Evolutionary conservation across 176 grass and related monocot species (phyloP).

Genomic region (Carex cristatella): DNA sequence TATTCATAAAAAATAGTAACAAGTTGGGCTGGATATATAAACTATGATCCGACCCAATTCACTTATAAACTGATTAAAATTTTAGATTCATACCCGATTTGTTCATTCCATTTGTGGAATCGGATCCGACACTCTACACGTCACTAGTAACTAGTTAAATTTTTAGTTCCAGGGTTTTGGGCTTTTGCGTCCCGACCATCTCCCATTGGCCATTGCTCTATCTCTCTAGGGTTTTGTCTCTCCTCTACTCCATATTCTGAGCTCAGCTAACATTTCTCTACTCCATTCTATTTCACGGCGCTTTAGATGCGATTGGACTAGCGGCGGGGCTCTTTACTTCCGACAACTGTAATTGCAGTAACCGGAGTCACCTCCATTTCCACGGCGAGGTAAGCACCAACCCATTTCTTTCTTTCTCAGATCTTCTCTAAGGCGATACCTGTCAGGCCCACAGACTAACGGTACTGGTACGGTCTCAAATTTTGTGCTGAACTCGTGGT

Average conservation of each 20-base stretch:
- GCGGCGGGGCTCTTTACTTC: not conserved
- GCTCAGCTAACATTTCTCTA: not conserved
- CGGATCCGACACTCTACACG: not conserved
- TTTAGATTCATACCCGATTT: too few species aligned
- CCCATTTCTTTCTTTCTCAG: constrained; percentile 6
- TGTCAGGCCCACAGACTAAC: not conserved
- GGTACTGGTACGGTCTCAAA: not conserved
- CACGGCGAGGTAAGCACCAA: constrained; percentile 11
- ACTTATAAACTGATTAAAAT: not conserved
- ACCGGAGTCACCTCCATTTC: constrained; percentile 3
- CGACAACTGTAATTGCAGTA: not conserved
- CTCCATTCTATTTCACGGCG: not conserved
- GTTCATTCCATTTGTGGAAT: too few species aligned
- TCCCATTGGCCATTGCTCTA: not conserved
- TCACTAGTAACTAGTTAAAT: not conserved
- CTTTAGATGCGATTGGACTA: not conserved
- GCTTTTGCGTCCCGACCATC: not conserved
- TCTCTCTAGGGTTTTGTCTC: constrained; percentile 25
- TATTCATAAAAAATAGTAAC: not conserved
- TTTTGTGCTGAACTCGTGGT: not conserved
- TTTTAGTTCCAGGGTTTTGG: not conserved
- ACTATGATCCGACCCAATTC: not conserved
- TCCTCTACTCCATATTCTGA: not conserved
- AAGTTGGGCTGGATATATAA: not conserved
- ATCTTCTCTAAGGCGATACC: not conserved